These are phyloP conservation scores for Psilocybe tampanensis DNA, from an alignment of 768 basidiomycete genomes.

Conservation along the genomic window DNA sequence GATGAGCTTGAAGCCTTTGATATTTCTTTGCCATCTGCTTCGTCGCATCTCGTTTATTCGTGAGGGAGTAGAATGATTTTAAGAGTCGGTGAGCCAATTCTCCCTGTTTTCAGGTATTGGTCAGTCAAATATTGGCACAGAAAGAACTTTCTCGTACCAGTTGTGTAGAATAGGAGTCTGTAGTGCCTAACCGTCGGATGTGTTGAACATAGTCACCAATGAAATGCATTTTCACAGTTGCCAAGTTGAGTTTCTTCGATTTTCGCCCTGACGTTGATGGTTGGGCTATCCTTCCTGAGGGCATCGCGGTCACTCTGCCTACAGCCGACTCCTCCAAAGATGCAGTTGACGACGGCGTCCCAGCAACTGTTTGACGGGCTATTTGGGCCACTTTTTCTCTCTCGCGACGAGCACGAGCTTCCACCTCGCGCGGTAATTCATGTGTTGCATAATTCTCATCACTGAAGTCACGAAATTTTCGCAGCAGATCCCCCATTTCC, in stretches of 20 bases:
- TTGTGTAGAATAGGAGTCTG: conserved; percentile 44
- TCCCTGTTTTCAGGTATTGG: conserved; percentile 30
- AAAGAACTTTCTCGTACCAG: conserved; percentile 25
- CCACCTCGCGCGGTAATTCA: conserved; percentile 41
- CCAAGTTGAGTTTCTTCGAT: conserved; percentile 28
- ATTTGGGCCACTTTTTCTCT: too few species aligned
- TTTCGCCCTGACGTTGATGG: conserved; percentile 5
- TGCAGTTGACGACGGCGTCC: too few species aligned
- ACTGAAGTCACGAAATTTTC: conserved; percentile 29
- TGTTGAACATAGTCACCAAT: conserved; percentile 35
- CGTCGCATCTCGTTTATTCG: conserved; percentile 33
- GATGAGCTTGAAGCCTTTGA: too few species aligned
- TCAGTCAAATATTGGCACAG: not conserved
- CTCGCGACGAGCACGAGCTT: conserved; percentile 26
- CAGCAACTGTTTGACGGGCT: too few species aligned
- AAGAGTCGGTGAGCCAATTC: conserved; percentile 42
- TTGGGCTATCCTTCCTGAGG: too few species aligned
- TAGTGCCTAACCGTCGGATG: conserved; percentile 34
- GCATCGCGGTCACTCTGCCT: too few species aligned
- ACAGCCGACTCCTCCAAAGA: too few species aligned
- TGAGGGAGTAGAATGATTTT: conserved; percentile 38
- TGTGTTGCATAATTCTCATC: conserved; percentile 28
- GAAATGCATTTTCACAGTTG: conserved; percentile 40
- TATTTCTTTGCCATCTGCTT: not conserved
- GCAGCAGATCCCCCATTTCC: conserved; percentile 30